Evolutionary conservation across 352 stramenopile species (phyloP), one percentile per base, ranked within the genome.

Genomic region (Phytopythium sindhum): DNA sequence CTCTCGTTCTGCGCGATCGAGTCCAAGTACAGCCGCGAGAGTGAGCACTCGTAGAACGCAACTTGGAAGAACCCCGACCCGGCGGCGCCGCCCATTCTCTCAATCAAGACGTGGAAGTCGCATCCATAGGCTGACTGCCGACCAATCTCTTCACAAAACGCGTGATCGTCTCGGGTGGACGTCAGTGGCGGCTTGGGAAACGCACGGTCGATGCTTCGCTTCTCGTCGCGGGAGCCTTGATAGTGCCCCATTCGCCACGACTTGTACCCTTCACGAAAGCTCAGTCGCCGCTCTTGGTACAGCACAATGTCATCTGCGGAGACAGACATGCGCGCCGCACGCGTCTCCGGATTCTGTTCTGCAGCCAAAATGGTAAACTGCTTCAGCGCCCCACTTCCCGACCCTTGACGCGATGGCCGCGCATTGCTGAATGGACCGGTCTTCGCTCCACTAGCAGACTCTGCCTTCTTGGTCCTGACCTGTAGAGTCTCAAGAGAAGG

Each of bases 1-100:
- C 70, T 68, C 28, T 70, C 64, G 39, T 66, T 71, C n/a, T 62
- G 67, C 33, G 81, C 63, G 4, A 73, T 70, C 15, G 80, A 63
- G 33, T 81, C 70, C 4, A 68, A 73, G 2, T 81, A 80, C 10
- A 93, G 63, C n/a, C 73, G 72, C n/a, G 72, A 69, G 9, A 93
- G 58, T 6, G 84, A 93, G 55, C 86, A 94, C 64, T 96, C 88
- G 48, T 95, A 95, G 57, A 96, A 95, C 11, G 85, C 81, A 60
- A 96, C 81, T 60, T 94, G 88, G 60, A 96, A 93, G 61, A 93
- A 93, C 0, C 87, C 85, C 9, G 85, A 93, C 0, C 84, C 79
- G 8, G 87, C 37, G 8, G 57, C 55, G 5, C 75, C 82, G 31
- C 76, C 67, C n/a, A 69, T 60, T 59, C 67, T 79, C 60, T 91